Percentiles rank a stretch among this genome's conserved stretches.
phyloP scores from a whole-genome alignment of 2,329 filamentous ascomycete species.

The Aspergillus bombycis region DNA sequence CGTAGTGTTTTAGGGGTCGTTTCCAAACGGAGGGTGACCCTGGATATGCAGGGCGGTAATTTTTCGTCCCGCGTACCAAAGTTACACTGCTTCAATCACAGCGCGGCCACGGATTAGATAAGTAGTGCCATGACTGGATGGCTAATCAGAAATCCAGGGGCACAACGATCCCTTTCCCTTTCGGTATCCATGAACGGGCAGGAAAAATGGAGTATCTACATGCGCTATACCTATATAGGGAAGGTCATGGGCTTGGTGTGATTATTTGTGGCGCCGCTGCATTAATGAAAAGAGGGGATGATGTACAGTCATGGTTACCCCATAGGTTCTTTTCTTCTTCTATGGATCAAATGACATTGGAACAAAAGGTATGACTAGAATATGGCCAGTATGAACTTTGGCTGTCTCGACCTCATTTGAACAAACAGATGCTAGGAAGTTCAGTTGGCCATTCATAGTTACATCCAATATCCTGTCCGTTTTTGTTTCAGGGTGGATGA shows the following conservation, averaged over 20 bases:
- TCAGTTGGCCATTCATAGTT: not conserved
- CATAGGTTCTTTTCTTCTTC: not conserved
- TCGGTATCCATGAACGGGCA: constrained; percentile 10
- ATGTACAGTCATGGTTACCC: constrained; percentile 7
- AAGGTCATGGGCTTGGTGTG: constrained; percentile 8
- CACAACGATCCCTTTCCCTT: constrained; percentile 13
- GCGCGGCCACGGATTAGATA: constrained; percentile 5
- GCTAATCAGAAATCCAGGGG: constrained; percentile 16
- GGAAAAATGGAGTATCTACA: constrained; percentile 6
- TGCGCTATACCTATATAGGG: constrained; percentile 6
- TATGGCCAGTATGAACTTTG: not conserved
- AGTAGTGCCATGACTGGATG: not conserved
- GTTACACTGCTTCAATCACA: constrained; percentile 16
- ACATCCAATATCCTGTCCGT: not conserved
- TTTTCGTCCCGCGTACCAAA: constrained; percentile 21
- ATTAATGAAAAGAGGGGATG: constrained; percentile 24
- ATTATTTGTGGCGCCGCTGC: constrained; percentile 13
- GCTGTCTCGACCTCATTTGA: not conserved
- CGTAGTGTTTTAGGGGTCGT: constrained; percentile 8
- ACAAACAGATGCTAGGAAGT: not conserved
- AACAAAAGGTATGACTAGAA: not conserved
- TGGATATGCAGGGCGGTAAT: constrained; percentile 21
- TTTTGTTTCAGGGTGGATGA: not conserved
- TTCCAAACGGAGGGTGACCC: constrained; percentile 20
- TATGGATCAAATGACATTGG: not conserved